Evolutionary conservation across 2,329 filamentous ascomycete species (phyloP).

Genomic region (Talaromyces sp.): DNA sequence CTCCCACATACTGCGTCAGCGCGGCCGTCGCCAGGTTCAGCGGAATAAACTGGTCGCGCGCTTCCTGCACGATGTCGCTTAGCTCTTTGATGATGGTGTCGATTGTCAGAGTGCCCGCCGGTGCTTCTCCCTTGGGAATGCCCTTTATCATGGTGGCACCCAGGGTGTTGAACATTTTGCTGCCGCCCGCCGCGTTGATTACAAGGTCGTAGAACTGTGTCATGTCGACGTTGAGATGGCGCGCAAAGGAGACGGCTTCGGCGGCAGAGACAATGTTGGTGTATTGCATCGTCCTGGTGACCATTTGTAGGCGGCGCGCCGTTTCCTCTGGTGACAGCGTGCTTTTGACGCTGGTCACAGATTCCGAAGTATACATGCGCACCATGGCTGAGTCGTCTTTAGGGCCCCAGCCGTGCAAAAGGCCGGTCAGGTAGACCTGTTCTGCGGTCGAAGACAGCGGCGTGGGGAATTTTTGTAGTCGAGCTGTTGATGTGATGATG

Average conservation of each 20-base stretch:
- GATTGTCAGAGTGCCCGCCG: slow-evolving; percentile 30
- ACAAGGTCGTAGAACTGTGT: slow-evolving; percentile 43
- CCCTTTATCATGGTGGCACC: slow-evolving; percentile 33
- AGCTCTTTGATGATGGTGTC: slow-evolving; percentile 33
- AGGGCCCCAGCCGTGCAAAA: slow-evolving; percentile 51
- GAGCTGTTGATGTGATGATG: slow-evolving; percentile 63
- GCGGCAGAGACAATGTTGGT: slow-evolving; percentile 46
- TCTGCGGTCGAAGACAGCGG: slow-evolving; percentile 59
- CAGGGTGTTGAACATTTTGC: slow-evolving; percentile 37
- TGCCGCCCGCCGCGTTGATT: slow-evolving; percentile 42
- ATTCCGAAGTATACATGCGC: slow-evolving; percentile 44
- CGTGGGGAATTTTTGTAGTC: slow-evolving; percentile 52
- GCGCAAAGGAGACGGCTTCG: slow-evolving; percentile 44
- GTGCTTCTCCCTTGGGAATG: slow-evolving; percentile 15
- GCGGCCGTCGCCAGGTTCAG: slow-evolving; percentile 33
- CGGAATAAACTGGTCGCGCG: slow-evolving; percentile 32
- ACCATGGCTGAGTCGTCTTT: slow-evolving; percentile 53
- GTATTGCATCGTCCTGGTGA: slow-evolving; percentile 38
- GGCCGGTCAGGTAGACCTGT: slow-evolving; percentile 56
- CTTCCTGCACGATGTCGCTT: slow-evolving; percentile 38
- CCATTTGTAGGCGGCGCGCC: slow-evolving; percentile 33
- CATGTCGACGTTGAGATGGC: slow-evolving; percentile 40
- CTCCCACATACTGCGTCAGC: slow-evolving; percentile 27
- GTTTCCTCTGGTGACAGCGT: slow-evolving; percentile 27
- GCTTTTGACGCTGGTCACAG: slow-evolving; percentile 33